These are phyloP conservation scores for Xerocomellus intermedius DNA, from an alignment of 768 basidiomycete species.

Conservation along the genomic window DNA sequence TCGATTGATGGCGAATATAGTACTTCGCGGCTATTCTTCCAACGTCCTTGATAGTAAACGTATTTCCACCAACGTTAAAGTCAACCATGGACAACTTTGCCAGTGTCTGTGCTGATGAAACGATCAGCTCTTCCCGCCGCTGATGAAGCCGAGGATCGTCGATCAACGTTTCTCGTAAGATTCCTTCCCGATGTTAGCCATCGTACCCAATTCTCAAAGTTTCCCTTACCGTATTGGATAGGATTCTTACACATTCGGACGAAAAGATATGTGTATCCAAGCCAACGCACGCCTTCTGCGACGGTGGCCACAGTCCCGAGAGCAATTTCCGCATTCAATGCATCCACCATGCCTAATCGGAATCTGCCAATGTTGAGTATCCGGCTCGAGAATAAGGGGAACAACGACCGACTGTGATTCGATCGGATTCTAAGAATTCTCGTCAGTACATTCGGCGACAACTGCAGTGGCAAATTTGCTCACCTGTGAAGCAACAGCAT, in stretches of 20 bases:
- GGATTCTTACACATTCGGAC: constrained; percentile 95
- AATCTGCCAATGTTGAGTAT: constrained; percentile 49
- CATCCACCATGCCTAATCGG: constrained; percentile 78
- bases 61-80: constrained; percentile 56
- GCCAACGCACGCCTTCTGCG: constrained; percentile 87
- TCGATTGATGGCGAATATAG: constrained; percentile 83
- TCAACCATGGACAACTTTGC: constrained; percentile 77
- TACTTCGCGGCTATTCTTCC: constrained; percentile 98
- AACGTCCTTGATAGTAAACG: constrained; percentile 78
- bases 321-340: constrained; percentile 93
- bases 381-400: neutral
- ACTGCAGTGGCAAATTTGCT: constrained; percentile 12
- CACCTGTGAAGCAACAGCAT: constrained; percentile 85
- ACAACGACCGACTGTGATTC: constrained; percentile 76
- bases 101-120: constrained; percentile 62
- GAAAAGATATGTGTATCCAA: constrained; percentile 95
- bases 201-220: neutral
- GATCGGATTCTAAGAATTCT: constrained; percentile 70
- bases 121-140: constrained; percentile 69
- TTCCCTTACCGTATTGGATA: constrained; percentile 66
- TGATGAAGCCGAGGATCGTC: constrained; percentile 74
- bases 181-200: constrained; percentile 47
- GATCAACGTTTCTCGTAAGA: constrained; percentile 60
- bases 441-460: neutral
- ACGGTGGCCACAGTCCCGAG: constrained; percentile 90